A percentile compares a stretch with the other conserved stretches of the same genome.
These are phyloP conservation scores for Pelomyxa schiedti DNA, from an alignment of 78 protist genomes.

Conservation along the genomic window DNA sequence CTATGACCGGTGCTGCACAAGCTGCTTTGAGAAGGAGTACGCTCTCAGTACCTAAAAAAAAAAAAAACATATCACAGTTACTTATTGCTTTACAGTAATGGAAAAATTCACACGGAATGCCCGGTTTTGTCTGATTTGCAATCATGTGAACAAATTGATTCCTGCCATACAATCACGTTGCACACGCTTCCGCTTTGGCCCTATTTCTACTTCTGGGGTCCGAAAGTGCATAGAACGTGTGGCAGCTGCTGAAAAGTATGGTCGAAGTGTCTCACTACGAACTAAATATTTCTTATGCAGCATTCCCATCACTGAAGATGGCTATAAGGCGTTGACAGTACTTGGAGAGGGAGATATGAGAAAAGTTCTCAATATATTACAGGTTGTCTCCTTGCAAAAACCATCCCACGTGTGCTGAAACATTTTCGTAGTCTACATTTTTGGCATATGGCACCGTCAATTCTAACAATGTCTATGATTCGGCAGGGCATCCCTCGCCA, in stretches of 20 bases:
- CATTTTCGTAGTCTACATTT: not conserved
- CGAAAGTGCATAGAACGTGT: slow-evolving; percentile 45
- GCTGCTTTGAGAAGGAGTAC: slow-evolving; percentile 88
- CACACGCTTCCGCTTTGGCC: slow-evolving; percentile 89
- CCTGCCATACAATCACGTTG: slow-evolving; percentile 96
- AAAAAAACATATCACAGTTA: not conserved
- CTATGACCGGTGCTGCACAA: slow-evolving; percentile 95
- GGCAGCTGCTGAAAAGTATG: slow-evolving; percentile 50
- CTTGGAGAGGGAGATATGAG: slow-evolving; percentile 57
- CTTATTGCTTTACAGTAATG: slow-evolving; percentile 36
- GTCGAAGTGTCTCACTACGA: too few species aligned
- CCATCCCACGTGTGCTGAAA: not conserved
- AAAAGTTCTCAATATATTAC: slow-evolving; percentile 38
- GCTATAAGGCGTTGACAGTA: slow-evolving; percentile 10
- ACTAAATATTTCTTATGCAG: slow-evolving; percentile 20
- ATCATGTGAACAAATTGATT: slow-evolving; percentile 82
- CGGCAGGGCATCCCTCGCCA: slow-evolving; percentile 70
- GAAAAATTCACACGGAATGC: slow-evolving; percentile 82
- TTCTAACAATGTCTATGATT: slow-evolving; percentile 46
- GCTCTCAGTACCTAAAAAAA: not conserved
- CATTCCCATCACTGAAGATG: slow-evolving; percentile 12
- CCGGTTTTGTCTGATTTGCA: slow-evolving; percentile 95
- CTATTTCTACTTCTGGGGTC: slow-evolving; percentile 49
- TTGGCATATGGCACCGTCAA: slow-evolving; percentile 12
- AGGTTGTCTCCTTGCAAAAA: not conserved